phyloP scores from a whole-genome alignment of 2,329 filamentous ascomycete genomes.

The Gaeumannomyces sp. region DNA sequence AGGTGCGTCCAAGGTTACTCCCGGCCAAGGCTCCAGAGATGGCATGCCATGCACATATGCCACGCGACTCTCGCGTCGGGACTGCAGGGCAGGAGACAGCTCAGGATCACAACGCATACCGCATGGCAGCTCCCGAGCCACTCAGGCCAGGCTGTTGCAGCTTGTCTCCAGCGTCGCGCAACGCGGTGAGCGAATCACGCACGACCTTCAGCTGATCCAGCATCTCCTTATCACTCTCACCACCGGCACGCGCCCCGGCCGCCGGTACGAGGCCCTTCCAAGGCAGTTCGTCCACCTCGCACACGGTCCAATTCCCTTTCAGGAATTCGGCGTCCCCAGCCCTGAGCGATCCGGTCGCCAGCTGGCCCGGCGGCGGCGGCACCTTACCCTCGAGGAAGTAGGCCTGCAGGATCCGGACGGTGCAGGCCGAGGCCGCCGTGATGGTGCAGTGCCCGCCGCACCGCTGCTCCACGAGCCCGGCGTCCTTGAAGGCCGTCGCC shows the following conservation, averaged over 20 bases:
- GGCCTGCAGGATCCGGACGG: slow-evolving; percentile 25
- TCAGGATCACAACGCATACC: too few species aligned
- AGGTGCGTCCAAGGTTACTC: too few species aligned
- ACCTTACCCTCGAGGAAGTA: slow-evolving; percentile 30
- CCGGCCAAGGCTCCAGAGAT: too few species aligned
- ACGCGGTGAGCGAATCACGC: neutral
- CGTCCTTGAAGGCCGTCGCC: slow-evolving; percentile 29
- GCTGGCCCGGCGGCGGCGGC: slow-evolving; percentile 20
- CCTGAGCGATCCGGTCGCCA: too few species aligned
- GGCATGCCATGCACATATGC: too few species aligned
- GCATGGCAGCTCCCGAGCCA: too few species aligned
- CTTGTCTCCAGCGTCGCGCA: neutral
- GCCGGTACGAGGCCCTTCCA: neutral
- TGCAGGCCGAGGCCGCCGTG: slow-evolving; percentile 29
- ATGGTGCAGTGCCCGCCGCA: slow-evolving; percentile 30
- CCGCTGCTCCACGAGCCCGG: slow-evolving; percentile 31
- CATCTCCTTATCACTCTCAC: neutral
- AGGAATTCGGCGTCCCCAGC: too few species aligned
- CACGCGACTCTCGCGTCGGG: too few species aligned
- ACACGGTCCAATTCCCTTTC: neutral
- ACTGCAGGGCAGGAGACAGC: too few species aligned
- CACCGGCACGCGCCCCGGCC: too few species aligned
- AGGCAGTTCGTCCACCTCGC: neutral
- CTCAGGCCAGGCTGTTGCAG: too few species aligned
- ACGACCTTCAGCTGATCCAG: neutral